These are phyloP conservation scores for Metschnikowia continentalis DNA, from an alignment of 805 yeast species.

Conservation along the genomic window DNA sequence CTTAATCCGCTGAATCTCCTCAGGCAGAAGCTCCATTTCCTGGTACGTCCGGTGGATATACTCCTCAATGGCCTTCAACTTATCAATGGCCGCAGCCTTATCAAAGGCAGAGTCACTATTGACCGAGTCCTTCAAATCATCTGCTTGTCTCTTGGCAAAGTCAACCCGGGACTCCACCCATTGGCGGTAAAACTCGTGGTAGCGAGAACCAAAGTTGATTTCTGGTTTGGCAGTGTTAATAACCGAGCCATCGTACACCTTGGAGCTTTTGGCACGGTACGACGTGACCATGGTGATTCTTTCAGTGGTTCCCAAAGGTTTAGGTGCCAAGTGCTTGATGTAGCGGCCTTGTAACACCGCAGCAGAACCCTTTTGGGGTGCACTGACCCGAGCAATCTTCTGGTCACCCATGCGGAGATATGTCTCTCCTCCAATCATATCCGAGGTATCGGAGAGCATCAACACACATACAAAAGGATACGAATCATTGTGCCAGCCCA, in stretches of 20 bases:
- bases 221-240: conserved; percentile 39
- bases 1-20: conserved; percentile 12
- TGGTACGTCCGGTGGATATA: conserved; percentile 14
- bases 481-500: conserved; percentile 62
- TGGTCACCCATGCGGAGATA: conserved; percentile 43
- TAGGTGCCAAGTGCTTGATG: conserved; percentile 20
- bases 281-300: conserved; percentile 43
- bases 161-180: conserved; percentile 33
- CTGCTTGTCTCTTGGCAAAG: conserved; percentile 23
- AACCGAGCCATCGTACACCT: conserved; percentile 27
- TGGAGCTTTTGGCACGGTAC: conserved; percentile 31
- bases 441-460: conserved; percentile 55
- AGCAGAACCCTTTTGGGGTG: conserved; percentile 17
- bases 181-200: conserved; percentile 33
- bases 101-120: conserved; percentile 20
- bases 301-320: conserved; percentile 32
- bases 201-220: conserved; percentile 32
- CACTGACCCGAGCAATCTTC: conserved; percentile 15
- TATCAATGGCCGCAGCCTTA: conserved; percentile 21
- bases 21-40: conserved; percentile 17
- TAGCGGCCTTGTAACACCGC: conserved; percentile 21
- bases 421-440: conserved; percentile 62
- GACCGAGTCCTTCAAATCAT: conserved; percentile 16
- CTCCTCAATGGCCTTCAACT: conserved; percentile 13
- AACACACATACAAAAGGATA: conserved; percentile 62